Evolutionary conservation across 148 eudicot species (phyloP), one percentile per base, ranked within the genome.

Genomic region (Hydrangea macrophylla): DNA sequence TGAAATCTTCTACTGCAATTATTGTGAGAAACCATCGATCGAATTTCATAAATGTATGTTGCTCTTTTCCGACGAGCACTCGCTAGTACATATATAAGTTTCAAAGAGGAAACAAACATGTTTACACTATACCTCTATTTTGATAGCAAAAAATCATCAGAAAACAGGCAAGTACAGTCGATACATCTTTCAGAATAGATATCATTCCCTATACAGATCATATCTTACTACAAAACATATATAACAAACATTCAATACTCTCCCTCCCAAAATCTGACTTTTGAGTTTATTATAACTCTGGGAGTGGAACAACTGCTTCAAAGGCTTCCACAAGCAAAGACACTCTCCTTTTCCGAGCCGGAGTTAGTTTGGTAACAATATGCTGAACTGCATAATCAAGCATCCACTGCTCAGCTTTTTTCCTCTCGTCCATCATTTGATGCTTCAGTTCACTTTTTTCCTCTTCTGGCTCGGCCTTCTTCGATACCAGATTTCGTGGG

Each of bases 381-480:
- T 88, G 83, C 75, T 84, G 98, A 68, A 94, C 84, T 48, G 92
- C 92, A 72, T 86, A 71, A 70, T 94, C 97, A 61, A 88, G 81
- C 96, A 88, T 90, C 90, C 92, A 87, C 69, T 88, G 89, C 75
- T 90, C 89, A 48, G 88, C 91, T 55, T 85, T 85, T 64, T 78
- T 82, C 79, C 78, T 81, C 36, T 87, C 88, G 26, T 65, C 80
- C 65, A 58, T 73, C 71, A 66, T 77, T 69, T 73, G 91, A 22
- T 40, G 73, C 81, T 70, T 76, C 61, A 83, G 74, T 30, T 80
- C 78, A 56, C 69, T 69, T 37, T 64, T 82, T 54, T 82, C 83
- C 64, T 58, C 83, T 59, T 80, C 77, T 25, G 67, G 55, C 51
- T 45, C 70, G 40, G 66, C 20, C 26, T 67, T 55, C 59, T 50